Evolutionary conservation across 345 rosid species (phyloP), one percentile per base, ranked within the genome.

Genomic region (Noccaea caerulescens): DNA sequence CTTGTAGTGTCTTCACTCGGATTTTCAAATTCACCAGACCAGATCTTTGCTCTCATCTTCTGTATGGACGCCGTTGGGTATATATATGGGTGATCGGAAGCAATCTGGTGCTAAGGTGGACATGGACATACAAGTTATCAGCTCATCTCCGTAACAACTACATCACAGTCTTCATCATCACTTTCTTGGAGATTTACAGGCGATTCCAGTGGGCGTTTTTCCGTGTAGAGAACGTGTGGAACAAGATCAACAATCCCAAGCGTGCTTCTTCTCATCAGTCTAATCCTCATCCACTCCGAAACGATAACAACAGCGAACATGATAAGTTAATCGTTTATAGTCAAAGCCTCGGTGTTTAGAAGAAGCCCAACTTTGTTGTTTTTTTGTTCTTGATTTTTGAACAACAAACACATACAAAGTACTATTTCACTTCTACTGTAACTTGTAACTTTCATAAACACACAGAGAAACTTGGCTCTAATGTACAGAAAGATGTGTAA

Each of bases 101-200:
- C 78, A 92, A 92, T 66, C 72, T 95, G 80, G 84, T 95, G 72
- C 72, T 92, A 68, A 85, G 99, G 6, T 92, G 98, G 81, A 87
- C 96, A 30, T 95, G 99, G 99, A 95, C 97, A 2, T 95, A 92
- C 80, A 95, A 95, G 80, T 75, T 92, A 23, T 95, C 99, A 13
- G 96, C 98, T 57, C 98, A 92, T 82, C 96, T 95, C 53, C 97
- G 96, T 51, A 88, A 90, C 62, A 95, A 95, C 71, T 90, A 95
- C 79, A 84, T 84, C 5, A 95, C 96, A 0, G 82, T 92, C 49
- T 95, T 95, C 58, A 33, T 89, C 23, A 90, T 95, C 66, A 73
- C 88, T n/a, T 82, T 85, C 9, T 73, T 88, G 83, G 99, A 94
- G 87, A 89, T 90, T 9, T 65, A 87, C 80, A 83, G 97, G 1